These are phyloP conservation scores for Termitomyces titanicus DNA, from an alignment of 768 basidiomycete species.

Conservation along the genomic window DNA sequence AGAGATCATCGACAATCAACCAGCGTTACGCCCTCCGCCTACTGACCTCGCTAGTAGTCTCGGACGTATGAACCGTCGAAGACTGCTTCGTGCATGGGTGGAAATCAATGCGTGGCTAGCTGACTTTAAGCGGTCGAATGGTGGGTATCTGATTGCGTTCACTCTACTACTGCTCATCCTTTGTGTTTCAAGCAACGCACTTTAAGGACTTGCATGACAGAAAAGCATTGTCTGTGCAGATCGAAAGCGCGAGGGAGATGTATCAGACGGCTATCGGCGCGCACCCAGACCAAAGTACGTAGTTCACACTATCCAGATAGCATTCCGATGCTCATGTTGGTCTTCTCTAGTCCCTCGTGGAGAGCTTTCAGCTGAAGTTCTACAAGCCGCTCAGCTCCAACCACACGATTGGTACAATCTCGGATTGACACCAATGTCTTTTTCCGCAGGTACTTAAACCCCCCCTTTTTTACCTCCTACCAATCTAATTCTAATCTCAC, in stretches of 20 bases:
- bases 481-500: slow-evolving; percentile 1
- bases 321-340: slow-evolving; percentile 6
- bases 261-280: slow-evolving; percentile 73
- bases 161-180: slow-evolving; percentile 2
- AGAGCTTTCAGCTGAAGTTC: slow-evolving; percentile 38
- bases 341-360: slow-evolving; percentile 47
- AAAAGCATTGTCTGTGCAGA: slow-evolving; percentile 43
- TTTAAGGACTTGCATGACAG: slow-evolving; percentile 38
- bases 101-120: slow-evolving; percentile 67
- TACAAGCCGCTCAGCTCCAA: slow-evolving; percentile 32
- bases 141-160: slow-evolving; percentile 25
- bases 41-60: slow-evolving; percentile 42
- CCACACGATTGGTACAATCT: slow-evolving; percentile 43
- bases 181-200: slow-evolving; percentile 32
- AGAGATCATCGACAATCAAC: slow-evolving; percentile 34
- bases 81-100: slow-evolving; percentile 76
- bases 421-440: slow-evolving; percentile 66
- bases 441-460: slow-evolving; percentile 56
- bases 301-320: neutral
- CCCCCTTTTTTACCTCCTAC: neutral
- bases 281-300: slow-evolving; percentile 73
- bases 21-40: slow-evolving; percentile 49
- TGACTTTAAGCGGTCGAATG: slow-evolving; percentile 48
- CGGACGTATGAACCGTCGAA: slow-evolving; percentile 52
- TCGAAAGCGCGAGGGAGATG: slow-evolving; percentile 63